Evolutionary conservation across 345 rosid genomes (phyloP).

Genomic region (Gossypium mustelinum): DNA sequence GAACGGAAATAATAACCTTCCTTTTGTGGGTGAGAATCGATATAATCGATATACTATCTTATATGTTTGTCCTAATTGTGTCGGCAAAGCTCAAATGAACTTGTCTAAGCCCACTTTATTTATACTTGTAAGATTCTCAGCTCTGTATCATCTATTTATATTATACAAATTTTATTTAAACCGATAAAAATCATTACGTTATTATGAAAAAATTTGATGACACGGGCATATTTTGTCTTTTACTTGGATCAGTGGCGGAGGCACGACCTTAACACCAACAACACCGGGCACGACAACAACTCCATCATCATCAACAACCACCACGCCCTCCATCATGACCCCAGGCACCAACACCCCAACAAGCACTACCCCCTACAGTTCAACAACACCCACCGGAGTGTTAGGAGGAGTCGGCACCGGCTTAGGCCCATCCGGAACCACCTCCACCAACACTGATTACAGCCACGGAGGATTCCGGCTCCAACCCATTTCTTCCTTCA

Average conservation of each 20-base stretch:
- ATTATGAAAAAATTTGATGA: not conserved
- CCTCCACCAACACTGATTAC: constrained; percentile 31
- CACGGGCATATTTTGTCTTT: not conserved
- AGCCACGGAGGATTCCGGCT: constrained; percentile 29
- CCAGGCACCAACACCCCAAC: constrained; percentile 1
- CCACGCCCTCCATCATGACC: not conserved
- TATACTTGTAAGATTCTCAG: too few relatives aligned
- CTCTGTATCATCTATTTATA: too few relatives aligned
- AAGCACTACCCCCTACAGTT: not conserved
- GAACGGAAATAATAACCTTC: too few relatives aligned
- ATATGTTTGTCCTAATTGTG: not conserved
- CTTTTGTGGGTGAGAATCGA: too few relatives aligned
- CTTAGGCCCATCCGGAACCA: constrained; percentile 34
- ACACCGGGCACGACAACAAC: not conserved
- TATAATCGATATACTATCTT: too few relatives aligned
- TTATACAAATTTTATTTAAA: too few relatives aligned
- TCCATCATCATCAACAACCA: not conserved
- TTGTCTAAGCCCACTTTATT: not conserved
- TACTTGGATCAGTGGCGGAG: not conserved
- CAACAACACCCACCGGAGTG: constrained; percentile 26
- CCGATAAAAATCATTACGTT: not conserved
- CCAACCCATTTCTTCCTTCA: not conserved
- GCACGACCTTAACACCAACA: not conserved
- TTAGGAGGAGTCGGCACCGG: constrained; percentile 47
- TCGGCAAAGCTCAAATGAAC: not conserved